Evolutionary conservation across 495 filamentous ascomycete species (phyloP), one percentile per base, ranked within the genome.

Genomic region (Lasiosphaeria miniovina): DNA sequence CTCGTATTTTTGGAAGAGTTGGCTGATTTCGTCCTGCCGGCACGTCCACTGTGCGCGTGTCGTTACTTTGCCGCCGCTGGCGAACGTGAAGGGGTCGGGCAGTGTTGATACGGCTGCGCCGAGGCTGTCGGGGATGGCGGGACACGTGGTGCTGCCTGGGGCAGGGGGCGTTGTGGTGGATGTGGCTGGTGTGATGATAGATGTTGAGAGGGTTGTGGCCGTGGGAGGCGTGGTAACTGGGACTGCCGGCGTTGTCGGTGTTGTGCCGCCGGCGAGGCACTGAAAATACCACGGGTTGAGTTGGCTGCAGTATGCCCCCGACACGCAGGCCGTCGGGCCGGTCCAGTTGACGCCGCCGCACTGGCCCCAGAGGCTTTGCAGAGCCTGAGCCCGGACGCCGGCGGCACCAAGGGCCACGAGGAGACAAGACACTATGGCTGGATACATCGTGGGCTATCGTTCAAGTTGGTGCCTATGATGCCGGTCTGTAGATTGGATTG

Each of bases 31-130:
- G 15, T 70, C 63, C 60, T 77, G 75, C 14, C 79, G 76, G 68
- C 81, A 84, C 17, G 58, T 53, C 75, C 76, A 84, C 53, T 80
- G 72, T 4, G 62, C 72, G 59, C 73, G 66, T 58, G 68, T 78
- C 1, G 72, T 68, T 8, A 84, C 77, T 55, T 75, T 72, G 45
- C 33, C 63, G 40, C 80, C 80, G 49, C 75, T 73, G 50, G 75
- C 65, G 63, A 77, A 80, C 32, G 69, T 77, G 66, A 82, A 84
- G 17, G 80, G 81, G 68, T 82, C 75, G 4, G 77, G 78, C 8
- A 84, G 75, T 55, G 41, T 67, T 58, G 67, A 59, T 10, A 61
- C 57, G 0, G 67, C 57, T 11, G 11, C 49, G 14, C 59, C 55
- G 2, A 65, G 32, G 45, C 61, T 58, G 43, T 31, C 48, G 6